Percentiles rank a stretch among this genome's conserved stretches.
These are phyloP conservation scores for Phascolomyces articulosus DNA, from an alignment of 371 early-diverging fungal species.

Conservation along the genomic window DNA sequence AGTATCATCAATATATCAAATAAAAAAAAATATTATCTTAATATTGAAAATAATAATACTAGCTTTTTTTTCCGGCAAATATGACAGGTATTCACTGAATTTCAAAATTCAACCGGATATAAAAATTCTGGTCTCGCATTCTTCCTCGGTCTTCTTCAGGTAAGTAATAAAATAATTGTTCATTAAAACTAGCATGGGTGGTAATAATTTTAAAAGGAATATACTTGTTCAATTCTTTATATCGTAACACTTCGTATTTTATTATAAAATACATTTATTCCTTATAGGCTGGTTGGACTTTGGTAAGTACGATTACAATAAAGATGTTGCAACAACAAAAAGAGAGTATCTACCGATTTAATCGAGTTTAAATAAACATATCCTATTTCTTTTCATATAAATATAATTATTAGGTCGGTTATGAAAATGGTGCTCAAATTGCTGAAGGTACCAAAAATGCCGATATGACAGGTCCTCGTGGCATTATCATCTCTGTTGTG, in stretches of 20 bases:
- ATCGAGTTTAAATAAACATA: too few relatives aligned
- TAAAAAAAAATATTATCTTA: too few relatives aligned
- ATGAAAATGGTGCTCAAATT: slow-evolving; percentile 43
- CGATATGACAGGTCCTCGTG: slow-evolving; percentile 37
- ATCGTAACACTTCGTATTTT: too few relatives aligned
- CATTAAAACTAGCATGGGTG: neutral
- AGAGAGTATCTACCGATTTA: too few relatives aligned
- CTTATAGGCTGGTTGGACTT: slow-evolving; percentile 37
- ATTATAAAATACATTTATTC: too few relatives aligned
- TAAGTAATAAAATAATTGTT: too few relatives aligned
- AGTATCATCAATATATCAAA: too few relatives aligned
- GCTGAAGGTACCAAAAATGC: slow-evolving; percentile 48
- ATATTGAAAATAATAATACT: too few relatives aligned
- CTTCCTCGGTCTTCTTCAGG: slow-evolving; percentile 40
- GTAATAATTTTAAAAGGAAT: neutral
- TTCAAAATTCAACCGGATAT: slow-evolving; percentile 38
- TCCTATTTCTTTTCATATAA: neutral
- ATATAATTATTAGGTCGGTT: slow-evolving; percentile 26
- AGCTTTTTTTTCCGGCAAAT: too few relatives aligned
- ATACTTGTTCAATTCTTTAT: too few relatives aligned
- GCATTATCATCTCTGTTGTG: slow-evolving; percentile 37
- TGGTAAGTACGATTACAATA: slow-evolving; percentile 19
- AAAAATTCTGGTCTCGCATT: slow-evolving; percentile 31
- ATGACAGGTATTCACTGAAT: slow-evolving; percentile 36
- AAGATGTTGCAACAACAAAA: neutral